Percentiles rank a stretch among this genome's conserved stretches.
phyloP scores from a whole-genome alignment of 805 yeast genomes.

The Candida koratica region DNA sequence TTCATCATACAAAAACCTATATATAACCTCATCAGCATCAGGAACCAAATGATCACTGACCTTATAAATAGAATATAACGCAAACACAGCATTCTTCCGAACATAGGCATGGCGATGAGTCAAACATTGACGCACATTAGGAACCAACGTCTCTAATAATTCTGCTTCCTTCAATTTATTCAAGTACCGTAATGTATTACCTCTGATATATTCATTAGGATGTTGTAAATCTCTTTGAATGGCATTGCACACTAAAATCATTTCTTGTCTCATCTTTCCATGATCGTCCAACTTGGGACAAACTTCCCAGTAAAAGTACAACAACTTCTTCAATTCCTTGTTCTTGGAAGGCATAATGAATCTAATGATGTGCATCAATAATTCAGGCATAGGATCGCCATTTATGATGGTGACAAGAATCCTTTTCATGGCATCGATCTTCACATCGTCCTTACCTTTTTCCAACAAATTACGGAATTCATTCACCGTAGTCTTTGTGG shows the following conservation, averaged over 20 bases:
- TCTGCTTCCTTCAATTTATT: slow-evolving; percentile 90
- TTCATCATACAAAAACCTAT: slow-evolving; percentile 71
- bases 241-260: slow-evolving; percentile 97
- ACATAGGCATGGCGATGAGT: slow-evolving; percentile 98
- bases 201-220: slow-evolving; percentile 95
- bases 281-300: slow-evolving; percentile 86
- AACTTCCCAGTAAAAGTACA: slow-evolving; percentile 96
- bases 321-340: slow-evolving; percentile 85
- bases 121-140: slow-evolving; percentile 83
- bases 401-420: slow-evolving; percentile 83
- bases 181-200: slow-evolving; percentile 88
- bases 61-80: slow-evolving; percentile 75
- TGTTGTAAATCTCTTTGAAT: slow-evolving; percentile 96
- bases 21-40: slow-evolving; percentile 86
- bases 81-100: slow-evolving; percentile 93
- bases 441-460: slow-evolving; percentile 83
- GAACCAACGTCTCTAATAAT: slow-evolving; percentile 90
- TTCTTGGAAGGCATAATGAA: slow-evolving; percentile 94
- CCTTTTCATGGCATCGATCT: slow-evolving; percentile 85
- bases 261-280: slow-evolving; percentile 94
- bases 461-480: slow-evolving; percentile 79
- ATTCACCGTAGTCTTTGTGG: slow-evolving; percentile 56
- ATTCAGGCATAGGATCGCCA: slow-evolving; percentile 88
- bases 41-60: slow-evolving; percentile 87
- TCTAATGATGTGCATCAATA: slow-evolving; percentile 94